These are phyloP conservation scores for Coemansia sp. DNA, from an alignment of 192 early-diverging fungal species.

Conservation along the genomic window DNA sequence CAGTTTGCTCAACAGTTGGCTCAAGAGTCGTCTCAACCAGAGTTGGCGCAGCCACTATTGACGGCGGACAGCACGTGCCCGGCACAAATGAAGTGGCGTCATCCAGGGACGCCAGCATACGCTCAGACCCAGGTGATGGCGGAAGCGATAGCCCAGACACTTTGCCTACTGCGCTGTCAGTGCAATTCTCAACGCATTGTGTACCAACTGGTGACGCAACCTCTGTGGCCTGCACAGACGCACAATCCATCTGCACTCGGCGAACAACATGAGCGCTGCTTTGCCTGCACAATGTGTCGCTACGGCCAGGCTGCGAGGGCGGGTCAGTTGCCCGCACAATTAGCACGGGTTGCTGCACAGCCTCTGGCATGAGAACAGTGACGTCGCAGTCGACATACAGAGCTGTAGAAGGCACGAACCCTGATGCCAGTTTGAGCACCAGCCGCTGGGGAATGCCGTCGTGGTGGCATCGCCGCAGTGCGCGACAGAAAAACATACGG, in stretches of 20 bases:
- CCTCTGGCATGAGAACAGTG: conserved; percentile 51
- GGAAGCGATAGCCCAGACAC: background rate
- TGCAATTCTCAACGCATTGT: background rate
- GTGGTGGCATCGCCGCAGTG: conserved; percentile 36
- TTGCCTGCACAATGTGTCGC: background rate
- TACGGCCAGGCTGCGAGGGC: background rate
- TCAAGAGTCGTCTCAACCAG: background rate
- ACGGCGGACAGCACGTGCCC: background rate
- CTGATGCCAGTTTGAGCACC: conserved; percentile 25
- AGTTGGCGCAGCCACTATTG: background rate
- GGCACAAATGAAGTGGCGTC: background rate
- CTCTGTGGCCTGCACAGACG: background rate
- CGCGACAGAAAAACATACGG: conserved; percentile 37
- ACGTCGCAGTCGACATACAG: conserved; percentile 44
- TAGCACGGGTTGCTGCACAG: conserved; percentile 45
- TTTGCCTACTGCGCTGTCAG: background rate
- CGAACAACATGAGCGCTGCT: conserved; percentile 15
- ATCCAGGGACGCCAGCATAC: background rate
- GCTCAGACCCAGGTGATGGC: background rate
- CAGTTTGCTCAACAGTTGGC: background rate
- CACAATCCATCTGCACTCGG: conserved; percentile 17
- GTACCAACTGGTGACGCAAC: background rate
- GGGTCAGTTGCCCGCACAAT: conserved; percentile 41
- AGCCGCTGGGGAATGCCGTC: conserved; percentile 49
- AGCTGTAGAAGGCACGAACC: background rate